phyloP scores from a whole-genome alignment of 192 early-diverging fungal genomes.

The Umbelopsis isabellina region DNA sequence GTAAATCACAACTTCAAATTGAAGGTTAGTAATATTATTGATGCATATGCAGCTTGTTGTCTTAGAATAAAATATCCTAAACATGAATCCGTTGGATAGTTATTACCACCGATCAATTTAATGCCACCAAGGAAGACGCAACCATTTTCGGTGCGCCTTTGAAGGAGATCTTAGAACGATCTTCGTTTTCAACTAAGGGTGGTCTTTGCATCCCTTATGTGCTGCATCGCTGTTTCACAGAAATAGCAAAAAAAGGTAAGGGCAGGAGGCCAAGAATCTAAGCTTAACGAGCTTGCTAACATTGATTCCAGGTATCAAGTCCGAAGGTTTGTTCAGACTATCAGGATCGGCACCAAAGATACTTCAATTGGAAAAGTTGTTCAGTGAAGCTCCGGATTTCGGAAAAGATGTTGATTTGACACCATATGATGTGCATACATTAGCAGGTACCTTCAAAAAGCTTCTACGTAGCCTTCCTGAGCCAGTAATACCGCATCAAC shows the following conservation, averaged over 20 bases:
- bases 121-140: not conserved
- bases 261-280: not conserved
- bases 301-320: not conserved
- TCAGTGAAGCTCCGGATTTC: not conserved
- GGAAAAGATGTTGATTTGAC: slow-evolving; percentile 14
- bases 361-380: not conserved
- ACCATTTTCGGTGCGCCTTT: slow-evolving; percentile 4
- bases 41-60: not conserved
- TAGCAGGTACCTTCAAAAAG: slow-evolving; percentile 11
- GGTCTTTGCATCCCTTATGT: slow-evolving; percentile 11
- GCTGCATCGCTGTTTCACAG: slow-evolving; percentile 5
- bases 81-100: not conserved
- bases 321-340: slow-evolving; percentile 5
- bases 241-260: slow-evolving; percentile 7
- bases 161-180: not conserved
- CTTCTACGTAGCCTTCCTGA: not conserved
- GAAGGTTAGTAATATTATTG: not conserved
- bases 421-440: slow-evolving; percentile 7
- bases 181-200: slow-evolving; percentile 5
- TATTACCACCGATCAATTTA: not conserved
- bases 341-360: slow-evolving; percentile 16
- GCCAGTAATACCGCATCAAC: not conserved
- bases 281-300: not conserved
- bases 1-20: slow-evolving; percentile 9
- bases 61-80: not conserved